Percentiles rank a stretch among this genome's conserved stretches.
These are phyloP conservation scores for Skeletonema tropicum DNA, from an alignment of 108 stramenopile genomes.

Conservation along the genomic window DNA sequence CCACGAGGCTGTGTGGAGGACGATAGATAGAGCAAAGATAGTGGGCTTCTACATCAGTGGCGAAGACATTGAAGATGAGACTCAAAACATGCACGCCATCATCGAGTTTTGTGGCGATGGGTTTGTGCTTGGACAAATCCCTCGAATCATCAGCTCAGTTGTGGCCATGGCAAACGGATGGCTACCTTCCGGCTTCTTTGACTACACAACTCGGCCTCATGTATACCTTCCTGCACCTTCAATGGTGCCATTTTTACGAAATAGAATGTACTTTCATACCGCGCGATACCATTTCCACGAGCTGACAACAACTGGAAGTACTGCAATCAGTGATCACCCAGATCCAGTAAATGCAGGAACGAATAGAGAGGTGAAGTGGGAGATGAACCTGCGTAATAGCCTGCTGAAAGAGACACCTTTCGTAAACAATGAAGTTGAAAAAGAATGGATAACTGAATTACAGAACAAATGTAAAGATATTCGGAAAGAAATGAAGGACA, in stretches of 20 bases:
- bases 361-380: conserved; percentile 31
- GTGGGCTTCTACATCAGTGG: conserved; percentile 34
- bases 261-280: conserved; percentile 50
- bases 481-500: neutral
- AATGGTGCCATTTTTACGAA: conserved; percentile 17
- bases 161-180: conserved; percentile 70
- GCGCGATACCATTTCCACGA: conserved; percentile 76
- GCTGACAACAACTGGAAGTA: conserved; percentile 31
- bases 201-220: conserved; percentile 46
- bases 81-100: conserved; percentile 39
- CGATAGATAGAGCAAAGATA: conserved; percentile 64
- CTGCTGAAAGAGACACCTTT: conserved; percentile 8
- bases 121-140: conserved; percentile 60
- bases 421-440: conserved; percentile 10
- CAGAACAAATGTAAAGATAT: conserved; percentile 5
- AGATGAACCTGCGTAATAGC: conserved; percentile 14
- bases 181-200: conserved; percentile 60
- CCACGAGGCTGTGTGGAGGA: conserved; percentile 73
- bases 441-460: conserved; percentile 52
- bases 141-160: conserved; percentile 57
- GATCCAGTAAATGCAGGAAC: conserved; percentile 15
- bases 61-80: conserved; percentile 1
- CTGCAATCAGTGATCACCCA: neutral
- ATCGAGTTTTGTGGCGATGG: conserved; percentile 73
- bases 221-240: conserved; percentile 55